Percentiles rank a stretch among this genome's conserved stretches.
Evolutionary conservation across 345 rosid genomes (phyloP).

Genomic region (Gynandropsis gynandra): DNA sequence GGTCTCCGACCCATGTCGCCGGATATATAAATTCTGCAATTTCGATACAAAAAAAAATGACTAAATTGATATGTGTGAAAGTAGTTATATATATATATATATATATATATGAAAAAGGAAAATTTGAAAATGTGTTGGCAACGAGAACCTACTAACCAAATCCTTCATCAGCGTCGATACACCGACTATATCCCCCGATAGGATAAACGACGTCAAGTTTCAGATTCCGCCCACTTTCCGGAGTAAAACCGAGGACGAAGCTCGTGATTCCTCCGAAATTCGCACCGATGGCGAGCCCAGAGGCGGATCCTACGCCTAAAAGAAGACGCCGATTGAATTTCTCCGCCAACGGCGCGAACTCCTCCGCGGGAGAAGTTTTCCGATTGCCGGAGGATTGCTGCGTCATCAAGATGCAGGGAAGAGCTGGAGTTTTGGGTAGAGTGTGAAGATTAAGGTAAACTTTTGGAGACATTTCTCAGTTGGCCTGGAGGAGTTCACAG

Average conservation of each 20-base stretch:
- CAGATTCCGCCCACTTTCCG: slow-evolving; percentile 51
- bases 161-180: slow-evolving; percentile 62
- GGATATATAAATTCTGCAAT: slow-evolving; percentile 64
- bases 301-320: slow-evolving; percentile 59
- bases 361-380: slow-evolving; percentile 48
- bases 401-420: slow-evolving; percentile 22
- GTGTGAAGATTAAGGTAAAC: slow-evolving; percentile 17
- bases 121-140: not conserved
- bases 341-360: slow-evolving; percentile 56
- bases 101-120: too few species aligned
- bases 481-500: not conserved
- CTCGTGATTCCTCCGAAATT: slow-evolving; percentile 77
- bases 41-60: not conserved
- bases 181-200: slow-evolving; percentile 63
- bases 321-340: slow-evolving; percentile 59
- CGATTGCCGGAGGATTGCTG: slow-evolving; percentile 37
- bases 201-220: slow-evolving; percentile 85
- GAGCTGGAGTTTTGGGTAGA: slow-evolving; percentile 7
- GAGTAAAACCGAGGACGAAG: slow-evolving; percentile 61
- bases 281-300: slow-evolving; percentile 73
- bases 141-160: slow-evolving; percentile 59
- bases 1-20: slow-evolving; percentile 77
- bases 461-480: slow-evolving; percentile 21
- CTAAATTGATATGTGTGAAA: not conserved
- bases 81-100: too few species aligned